Conservation (phyloP, 1,284 basidiomycete species). For the Marasmius oreades region DNA sequence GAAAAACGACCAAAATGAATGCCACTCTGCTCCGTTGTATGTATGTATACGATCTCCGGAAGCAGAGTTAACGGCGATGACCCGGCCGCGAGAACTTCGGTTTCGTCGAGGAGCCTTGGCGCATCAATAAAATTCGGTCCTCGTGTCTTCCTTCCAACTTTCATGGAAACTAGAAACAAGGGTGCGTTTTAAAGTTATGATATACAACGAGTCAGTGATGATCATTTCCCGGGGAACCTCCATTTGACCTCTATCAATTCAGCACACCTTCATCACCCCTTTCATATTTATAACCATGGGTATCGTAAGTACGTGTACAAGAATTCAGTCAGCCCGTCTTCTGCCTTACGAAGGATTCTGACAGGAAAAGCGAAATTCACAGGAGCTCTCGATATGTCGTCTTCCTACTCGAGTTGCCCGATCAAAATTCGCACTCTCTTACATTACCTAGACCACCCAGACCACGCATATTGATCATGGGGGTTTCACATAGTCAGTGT, state of each 20-base stretch:
- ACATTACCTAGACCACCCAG: neutral
- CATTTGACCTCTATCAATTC: slow-evolving; percentile 1
- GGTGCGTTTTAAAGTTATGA: slow-evolving; percentile 7
- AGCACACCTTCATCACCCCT: neutral
- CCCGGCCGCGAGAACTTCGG: no score
- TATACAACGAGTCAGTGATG: slow-evolving; percentile 8
- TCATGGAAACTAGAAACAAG: slow-evolving; percentile 1
- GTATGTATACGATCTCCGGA: no score
- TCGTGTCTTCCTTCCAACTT: neutral
- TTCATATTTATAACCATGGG: neutral
- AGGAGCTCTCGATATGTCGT: neutral
- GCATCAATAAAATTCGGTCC: neutral
- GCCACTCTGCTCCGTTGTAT: no score
- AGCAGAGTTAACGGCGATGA: no score
- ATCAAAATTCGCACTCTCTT: neutral
- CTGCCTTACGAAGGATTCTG: no score
- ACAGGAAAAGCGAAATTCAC: neutral
- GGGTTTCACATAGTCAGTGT: neutral
- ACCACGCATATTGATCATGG: neutral
- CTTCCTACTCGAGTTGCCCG: slow-evolving; percentile 1
- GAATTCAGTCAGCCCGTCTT: no score
- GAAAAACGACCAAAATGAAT: no score
- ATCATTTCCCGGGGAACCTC: slow-evolving; percentile 6
- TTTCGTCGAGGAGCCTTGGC: neutral
- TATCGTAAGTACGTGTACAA: neutral